These are phyloP conservation scores for Fulvia fulva DNA, from an alignment of 2,329 filamentous ascomycete genomes.

Conservation along the genomic window DNA sequence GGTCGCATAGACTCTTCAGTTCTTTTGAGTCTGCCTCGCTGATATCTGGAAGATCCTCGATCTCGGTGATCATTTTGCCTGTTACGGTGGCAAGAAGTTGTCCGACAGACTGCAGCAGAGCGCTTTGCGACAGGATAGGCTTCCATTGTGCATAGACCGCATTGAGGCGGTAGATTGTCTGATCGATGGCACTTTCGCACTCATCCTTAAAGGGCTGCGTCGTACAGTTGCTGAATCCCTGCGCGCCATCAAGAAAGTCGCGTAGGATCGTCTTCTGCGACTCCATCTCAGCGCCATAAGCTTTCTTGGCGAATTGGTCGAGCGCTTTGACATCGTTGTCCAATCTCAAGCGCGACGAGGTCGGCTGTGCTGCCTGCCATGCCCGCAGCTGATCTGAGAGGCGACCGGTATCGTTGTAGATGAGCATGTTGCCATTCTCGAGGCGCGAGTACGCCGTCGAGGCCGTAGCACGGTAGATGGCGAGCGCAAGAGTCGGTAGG, in stretches of 20 bases:
- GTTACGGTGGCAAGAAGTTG: constrained; percentile 55
- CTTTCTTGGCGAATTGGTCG: constrained; percentile 56
- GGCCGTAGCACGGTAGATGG: constrained; percentile 75
- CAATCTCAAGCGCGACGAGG: constrained; percentile 44
- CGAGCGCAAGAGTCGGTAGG: constrained; percentile 67
- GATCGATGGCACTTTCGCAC: constrained; percentile 57
- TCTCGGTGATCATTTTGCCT: constrained; percentile 57
- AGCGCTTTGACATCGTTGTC: constrained; percentile 53
- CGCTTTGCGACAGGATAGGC: constrained; percentile 55
- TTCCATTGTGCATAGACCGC: constrained; percentile 56
- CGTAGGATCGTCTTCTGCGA: constrained; percentile 59
- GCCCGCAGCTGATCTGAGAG: constrained; percentile 52
- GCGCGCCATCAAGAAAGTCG: constrained; percentile 60
- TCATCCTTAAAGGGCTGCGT: constrained; percentile 56
- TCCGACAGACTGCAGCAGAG: constrained; percentile 59
- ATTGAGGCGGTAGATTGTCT: constrained; percentile 55
- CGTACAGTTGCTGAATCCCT: constrained; percentile 59
- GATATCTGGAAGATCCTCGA: constrained; percentile 62
- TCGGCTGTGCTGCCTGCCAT: constrained; percentile 45
- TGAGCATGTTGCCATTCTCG: constrained; percentile 56
- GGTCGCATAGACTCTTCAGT: constrained; percentile 55
- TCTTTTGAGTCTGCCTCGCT: constrained; percentile 59
- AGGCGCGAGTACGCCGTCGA: constrained; percentile 67
- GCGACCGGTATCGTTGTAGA: constrained; percentile 62
- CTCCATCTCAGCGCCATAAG: constrained; percentile 63